Percentiles rank a stretch among this genome's conserved stretches.
phyloP scores from a whole-genome alignment of 192 early-diverging fungal species.

The Umbelopsis sp. region DNA sequence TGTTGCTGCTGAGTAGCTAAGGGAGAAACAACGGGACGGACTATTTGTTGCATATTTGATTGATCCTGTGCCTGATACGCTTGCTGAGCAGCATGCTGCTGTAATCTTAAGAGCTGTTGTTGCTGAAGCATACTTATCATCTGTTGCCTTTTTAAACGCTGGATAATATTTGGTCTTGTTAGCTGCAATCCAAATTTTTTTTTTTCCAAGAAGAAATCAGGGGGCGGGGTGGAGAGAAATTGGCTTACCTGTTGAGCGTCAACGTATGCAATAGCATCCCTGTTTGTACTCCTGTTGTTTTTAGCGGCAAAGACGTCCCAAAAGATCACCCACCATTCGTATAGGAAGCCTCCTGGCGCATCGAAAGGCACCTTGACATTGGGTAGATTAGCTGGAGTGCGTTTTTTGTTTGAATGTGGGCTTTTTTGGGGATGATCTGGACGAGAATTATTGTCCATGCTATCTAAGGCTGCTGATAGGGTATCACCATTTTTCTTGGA shows the following conservation, averaged over 20 bases:
- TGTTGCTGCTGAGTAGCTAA: not conserved
- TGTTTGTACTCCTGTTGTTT: constrained; percentile 29
- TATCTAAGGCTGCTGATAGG: not conserved
- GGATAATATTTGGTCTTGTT: not conserved
- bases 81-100: constrained; percentile 13
- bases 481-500: not conserved
- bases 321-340: constrained; percentile 69
- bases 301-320: constrained; percentile 63
- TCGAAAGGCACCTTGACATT: constrained; percentile 44
- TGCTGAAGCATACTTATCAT: not conserved
- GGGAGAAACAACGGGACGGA: not conserved
- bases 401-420: not conserved
- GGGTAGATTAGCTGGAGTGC: constrained; percentile 38
- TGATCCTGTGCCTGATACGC: constrained; percentile 5
- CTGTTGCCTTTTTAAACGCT: constrained; percentile 7
- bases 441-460: not conserved
- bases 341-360: constrained; percentile 60
- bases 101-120: not conserved
- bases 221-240: not conserved
- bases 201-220: not conserved
- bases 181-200: not conserved
- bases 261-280: constrained; percentile 34
- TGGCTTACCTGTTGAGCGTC: not conserved
- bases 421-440: not conserved
- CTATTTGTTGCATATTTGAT: not conserved